Conservation (phyloP, 345 rosid species). For the Ricinus communis region DNA sequence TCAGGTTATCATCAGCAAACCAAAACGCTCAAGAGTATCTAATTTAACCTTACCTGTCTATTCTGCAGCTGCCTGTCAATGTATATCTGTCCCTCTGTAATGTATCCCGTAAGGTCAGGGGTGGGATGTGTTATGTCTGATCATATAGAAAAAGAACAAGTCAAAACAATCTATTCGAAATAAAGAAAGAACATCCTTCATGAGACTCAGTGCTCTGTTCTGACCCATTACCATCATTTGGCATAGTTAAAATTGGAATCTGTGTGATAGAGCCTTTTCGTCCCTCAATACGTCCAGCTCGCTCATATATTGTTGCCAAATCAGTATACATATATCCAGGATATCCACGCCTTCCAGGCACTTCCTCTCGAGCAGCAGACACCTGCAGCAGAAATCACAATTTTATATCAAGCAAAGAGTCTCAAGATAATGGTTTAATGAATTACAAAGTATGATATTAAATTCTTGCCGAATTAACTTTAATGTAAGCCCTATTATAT, state of each 20-base stretch:
- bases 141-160: slow-evolving; percentile 5
- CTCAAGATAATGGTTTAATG: background rate
- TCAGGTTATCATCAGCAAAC: background rate
- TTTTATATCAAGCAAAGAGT: slow-evolving; percentile 9
- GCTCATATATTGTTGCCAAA: slow-evolving; percentile 96
- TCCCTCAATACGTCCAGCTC: slow-evolving; percentile 98
- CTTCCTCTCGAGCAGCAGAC: slow-evolving; percentile 99
- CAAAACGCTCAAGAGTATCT: background rate
- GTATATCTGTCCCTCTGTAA: slow-evolving; percentile 95
- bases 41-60: slow-evolving; percentile 58
- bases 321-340: slow-evolving; percentile 99
- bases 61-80: slow-evolving; percentile 81
- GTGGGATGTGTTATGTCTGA: slow-evolving; percentile 98
- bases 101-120: slow-evolving; percentile 98
- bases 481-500: background rate
- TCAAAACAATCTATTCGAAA: slow-evolving; percentile 4
- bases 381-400: slow-evolving; percentile 54
- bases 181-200: slow-evolving; percentile 6
- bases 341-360: slow-evolving; percentile 99
- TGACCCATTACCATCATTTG: slow-evolving; percentile 76
- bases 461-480: background rate
- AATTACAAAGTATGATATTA: background rate
- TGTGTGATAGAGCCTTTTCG: slow-evolving; percentile 96
- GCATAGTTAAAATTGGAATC: slow-evolving; percentile 98
- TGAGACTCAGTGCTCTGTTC: slow-evolving; percentile 7